Percentiles rank a stretch among this genome's conserved stretches.
Conservation (phyloP, 805 yeast genomes). For the Wickerhamiella australiensis region DNA sequence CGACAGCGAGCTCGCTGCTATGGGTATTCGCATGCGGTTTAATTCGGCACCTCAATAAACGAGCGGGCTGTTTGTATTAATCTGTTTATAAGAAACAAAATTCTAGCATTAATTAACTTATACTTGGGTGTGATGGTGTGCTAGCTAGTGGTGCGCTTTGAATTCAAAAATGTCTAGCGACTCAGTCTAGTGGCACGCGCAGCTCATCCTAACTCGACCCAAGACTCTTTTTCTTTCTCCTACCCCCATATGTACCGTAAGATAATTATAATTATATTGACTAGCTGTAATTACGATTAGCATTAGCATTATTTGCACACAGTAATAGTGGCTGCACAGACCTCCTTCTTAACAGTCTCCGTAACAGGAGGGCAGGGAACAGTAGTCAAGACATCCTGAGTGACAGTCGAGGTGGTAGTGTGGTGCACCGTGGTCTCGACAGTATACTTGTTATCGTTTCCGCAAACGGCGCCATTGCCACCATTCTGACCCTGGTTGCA, state of each 20-base stretch:
- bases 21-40: conserved; percentile 91
- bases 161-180: too few species aligned
- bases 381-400: not conserved
- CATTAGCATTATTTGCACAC: not conserved
- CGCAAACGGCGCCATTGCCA: not conserved
- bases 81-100: not conserved
- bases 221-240: too few species aligned
- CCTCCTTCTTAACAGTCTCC: not conserved
- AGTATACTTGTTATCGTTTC: not conserved
- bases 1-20: conserved; percentile 90
- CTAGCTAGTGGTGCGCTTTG: too few species aligned
- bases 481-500: not conserved
- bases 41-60: conserved; percentile 50
- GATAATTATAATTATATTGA: not conserved
- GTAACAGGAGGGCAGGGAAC: not conserved
- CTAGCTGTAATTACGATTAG: not conserved
- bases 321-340: not conserved
- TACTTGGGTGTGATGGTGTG: too few species aligned
- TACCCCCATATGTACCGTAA: not conserved
- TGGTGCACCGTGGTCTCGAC: not conserved
- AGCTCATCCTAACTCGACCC: too few species aligned
- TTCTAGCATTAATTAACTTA: not conserved
- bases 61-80: not conserved
- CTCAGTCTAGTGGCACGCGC: too few species aligned
- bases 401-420: not conserved